phyloP scores from a whole-genome alignment of 768 basidiomycete genomes.

The Coprinopsis marcescibilis region DNA sequence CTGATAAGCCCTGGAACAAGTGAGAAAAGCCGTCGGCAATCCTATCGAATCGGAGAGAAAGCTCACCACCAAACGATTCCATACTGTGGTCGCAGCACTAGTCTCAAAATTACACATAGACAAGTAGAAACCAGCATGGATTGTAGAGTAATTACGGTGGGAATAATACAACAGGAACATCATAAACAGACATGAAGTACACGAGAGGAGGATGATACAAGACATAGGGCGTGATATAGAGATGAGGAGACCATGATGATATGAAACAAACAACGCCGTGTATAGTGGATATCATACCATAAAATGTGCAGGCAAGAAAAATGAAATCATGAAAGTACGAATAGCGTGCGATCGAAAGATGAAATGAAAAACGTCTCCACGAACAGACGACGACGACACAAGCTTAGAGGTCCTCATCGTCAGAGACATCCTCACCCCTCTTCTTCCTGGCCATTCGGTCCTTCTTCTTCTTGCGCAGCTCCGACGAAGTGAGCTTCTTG shows the following conservation, averaged over 20 bases:
- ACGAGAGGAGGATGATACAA: background rate
- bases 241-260: background rate
- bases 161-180: background rate
- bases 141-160: background rate
- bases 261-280: background rate
- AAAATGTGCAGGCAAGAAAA: conserved; percentile 7
- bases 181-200: background rate
- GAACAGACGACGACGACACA: conserved; percentile 6
- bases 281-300: conserved; percentile 1
- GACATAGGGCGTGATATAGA: background rate
- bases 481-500: conserved; percentile 80
- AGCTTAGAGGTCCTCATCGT: conserved; percentile 51
- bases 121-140: background rate
- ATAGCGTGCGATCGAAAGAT: conserved; percentile 8
- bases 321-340: conserved; percentile 5
- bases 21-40: too few species aligned
- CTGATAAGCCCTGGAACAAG: too few species aligned
- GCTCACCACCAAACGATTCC: too few species aligned
- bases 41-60: too few species aligned
- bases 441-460: conserved; percentile 89
- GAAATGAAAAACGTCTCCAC: conserved; percentile 6
- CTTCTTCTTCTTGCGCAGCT: conserved; percentile 93
- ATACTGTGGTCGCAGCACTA: too few species aligned
- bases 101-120: too few species aligned
- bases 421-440: conserved; percentile 73